These are phyloP conservation scores for Fusarium hostae DNA, from an alignment of 2,329 filamentous ascomycete genomes.

Conservation along the genomic window DNA sequence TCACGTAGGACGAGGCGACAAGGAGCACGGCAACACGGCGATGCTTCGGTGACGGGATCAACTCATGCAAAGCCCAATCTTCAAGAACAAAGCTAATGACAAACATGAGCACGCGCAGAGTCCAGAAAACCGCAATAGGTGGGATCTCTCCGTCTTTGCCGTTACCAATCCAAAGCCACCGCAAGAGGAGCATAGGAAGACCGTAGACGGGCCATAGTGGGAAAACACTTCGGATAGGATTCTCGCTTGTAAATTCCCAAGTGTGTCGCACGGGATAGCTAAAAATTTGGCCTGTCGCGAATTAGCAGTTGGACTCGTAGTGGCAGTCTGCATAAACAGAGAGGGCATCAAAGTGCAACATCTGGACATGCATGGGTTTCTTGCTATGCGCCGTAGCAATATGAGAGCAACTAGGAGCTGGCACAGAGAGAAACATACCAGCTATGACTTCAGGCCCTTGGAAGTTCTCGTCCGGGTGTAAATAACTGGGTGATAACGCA, in stretches of 20 bases:
- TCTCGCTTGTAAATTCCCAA: constrained; percentile 93
- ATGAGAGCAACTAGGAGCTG: not conserved
- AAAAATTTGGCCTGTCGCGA: constrained; percentile 81
- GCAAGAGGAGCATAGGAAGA: constrained; percentile 89
- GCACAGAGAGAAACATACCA: constrained; percentile 66
- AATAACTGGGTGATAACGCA: constrained; percentile 92
- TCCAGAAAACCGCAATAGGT: constrained; percentile 90
- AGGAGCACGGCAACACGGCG: constrained; percentile 81
- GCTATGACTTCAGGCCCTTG: constrained; percentile 97
- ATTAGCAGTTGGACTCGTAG: constrained; percentile 24
- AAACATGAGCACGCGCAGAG: constrained; percentile 90
- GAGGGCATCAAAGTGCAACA: not conserved
- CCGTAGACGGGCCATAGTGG: constrained; percentile 97
- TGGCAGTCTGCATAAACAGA: not conserved
- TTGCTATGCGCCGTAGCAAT: not conserved
- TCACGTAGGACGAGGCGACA: constrained; percentile 96
- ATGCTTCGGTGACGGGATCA: constrained; percentile 79
- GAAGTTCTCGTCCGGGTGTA: constrained; percentile 99
- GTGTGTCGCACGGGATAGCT: constrained; percentile 89
- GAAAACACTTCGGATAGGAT: constrained; percentile 94
- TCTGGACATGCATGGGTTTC: not conserved
- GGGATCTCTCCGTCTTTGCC: constrained; percentile 80
- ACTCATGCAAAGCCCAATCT: constrained; percentile 96
- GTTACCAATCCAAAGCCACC: constrained; percentile 91
- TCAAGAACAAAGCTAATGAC: constrained; percentile 94